phyloP scores from a whole-genome alignment of 768 basidiomycete genomes.

The Podaxis sp. region DNA sequence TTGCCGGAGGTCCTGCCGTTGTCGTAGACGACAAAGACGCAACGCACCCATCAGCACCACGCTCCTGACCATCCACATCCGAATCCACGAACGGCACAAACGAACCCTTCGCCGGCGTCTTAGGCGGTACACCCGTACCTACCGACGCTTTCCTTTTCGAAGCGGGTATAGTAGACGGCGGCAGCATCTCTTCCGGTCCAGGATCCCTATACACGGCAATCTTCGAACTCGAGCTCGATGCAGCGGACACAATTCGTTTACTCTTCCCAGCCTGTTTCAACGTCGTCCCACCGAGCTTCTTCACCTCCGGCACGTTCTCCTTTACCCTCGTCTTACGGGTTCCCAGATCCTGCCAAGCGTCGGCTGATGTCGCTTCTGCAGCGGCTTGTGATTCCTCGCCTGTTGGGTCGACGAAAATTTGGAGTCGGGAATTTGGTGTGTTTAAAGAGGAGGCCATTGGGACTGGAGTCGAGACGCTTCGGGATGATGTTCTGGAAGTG shows the following conservation, averaged over 20 bases:
- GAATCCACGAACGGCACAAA: slow-evolving; percentile 23
- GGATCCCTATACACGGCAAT: slow-evolving; percentile 71
- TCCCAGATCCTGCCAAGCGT: slow-evolving; percentile 71
- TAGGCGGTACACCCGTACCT: slow-evolving; percentile 3
- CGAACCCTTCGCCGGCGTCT: slow-evolving; percentile 23
- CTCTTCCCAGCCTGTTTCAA: slow-evolving; percentile 61
- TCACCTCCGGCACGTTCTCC: slow-evolving; percentile 72
- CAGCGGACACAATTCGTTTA: slow-evolving; percentile 48
- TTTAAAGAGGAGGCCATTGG: slow-evolving; percentile 44
- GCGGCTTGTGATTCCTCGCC: slow-evolving; percentile 43
- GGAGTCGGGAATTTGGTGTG: slow-evolving; percentile 41
- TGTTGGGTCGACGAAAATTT: slow-evolving; percentile 72
- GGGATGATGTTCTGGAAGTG: slow-evolving; percentile 27
- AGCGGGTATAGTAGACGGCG: slow-evolving; percentile 33
- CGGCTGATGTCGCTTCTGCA: slow-evolving; percentile 37
- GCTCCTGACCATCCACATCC: slow-evolving; percentile 12
- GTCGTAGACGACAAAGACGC: not conserved
- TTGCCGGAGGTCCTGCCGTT: slow-evolving; percentile 34
- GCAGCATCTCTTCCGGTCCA: slow-evolving; percentile 45
- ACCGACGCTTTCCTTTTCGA: slow-evolving; percentile 20
- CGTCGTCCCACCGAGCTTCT: slow-evolving; percentile 67
- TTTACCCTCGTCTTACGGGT: slow-evolving; percentile 78
- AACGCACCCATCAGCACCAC: slow-evolving; percentile 16
- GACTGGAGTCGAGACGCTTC: slow-evolving; percentile 23
- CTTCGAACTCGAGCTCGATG: slow-evolving; percentile 39